Conservation (phyloP, 305 asterid genomes). For the Caryopteris hybrid region DNA sequence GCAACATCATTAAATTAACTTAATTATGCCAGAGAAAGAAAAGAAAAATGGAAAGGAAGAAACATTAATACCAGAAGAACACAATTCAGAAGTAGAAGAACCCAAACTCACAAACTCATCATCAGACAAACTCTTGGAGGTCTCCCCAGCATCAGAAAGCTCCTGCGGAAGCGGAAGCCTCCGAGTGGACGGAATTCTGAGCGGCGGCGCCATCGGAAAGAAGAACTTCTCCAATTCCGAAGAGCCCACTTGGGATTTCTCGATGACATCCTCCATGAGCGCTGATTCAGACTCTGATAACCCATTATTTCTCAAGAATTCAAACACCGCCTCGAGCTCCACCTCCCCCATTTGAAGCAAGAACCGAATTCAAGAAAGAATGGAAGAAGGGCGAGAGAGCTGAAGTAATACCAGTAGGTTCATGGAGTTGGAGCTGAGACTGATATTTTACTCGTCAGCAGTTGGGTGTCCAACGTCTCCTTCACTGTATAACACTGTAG, state of each 20-base stretch:
- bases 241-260: constrained; percentile 53
- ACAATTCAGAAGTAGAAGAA: constrained; percentile 76
- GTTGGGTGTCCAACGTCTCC: too few species aligned
- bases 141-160: constrained; percentile 11
- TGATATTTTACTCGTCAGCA: constrained; percentile 21
- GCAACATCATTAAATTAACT: not conserved
- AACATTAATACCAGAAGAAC: constrained; percentile 65
- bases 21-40: not conserved
- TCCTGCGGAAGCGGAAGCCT: constrained; percentile 22
- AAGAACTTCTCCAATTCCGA: constrained; percentile 69
- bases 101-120: constrained; percentile 90
- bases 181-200: constrained; percentile 45
- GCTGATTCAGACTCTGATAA: constrained; percentile 77
- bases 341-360: constrained; percentile 51
- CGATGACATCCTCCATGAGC: constrained; percentile 69
- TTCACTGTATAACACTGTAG: too few species aligned
- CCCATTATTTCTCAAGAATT: constrained; percentile 65
- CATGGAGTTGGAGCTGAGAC: constrained; percentile 33
- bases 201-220: constrained; percentile 69
- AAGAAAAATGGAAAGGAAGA: not conserved
- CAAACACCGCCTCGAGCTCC: constrained; percentile 57
- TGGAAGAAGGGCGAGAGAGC: not conserved
- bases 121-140: constrained; percentile 44
- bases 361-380: not conserved
- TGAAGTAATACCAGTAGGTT: constrained; percentile 14